phyloP scores from a whole-genome alignment of 495 filamentous ascomycete species.

The Aspergillus coremiiformis region DNA sequence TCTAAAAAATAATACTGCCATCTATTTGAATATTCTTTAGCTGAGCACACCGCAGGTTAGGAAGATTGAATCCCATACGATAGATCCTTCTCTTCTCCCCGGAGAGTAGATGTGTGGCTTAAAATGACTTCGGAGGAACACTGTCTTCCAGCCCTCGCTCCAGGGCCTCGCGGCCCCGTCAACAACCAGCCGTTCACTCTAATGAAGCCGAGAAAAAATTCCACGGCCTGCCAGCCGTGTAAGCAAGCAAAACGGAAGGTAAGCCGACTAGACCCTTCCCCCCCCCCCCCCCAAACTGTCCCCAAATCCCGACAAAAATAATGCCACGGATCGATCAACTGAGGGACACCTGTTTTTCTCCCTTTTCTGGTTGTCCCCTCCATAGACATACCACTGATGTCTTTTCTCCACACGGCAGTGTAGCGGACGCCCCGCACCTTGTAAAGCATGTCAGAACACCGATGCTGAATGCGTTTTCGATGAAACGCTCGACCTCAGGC shows the following conservation, averaged over 20 bases:
- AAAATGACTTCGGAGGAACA: slow-evolving; percentile 23
- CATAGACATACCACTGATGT: not conserved
- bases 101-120: not conserved
- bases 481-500: slow-evolving; percentile 31
- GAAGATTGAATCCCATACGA: not conserved
- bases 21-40: not conserved
- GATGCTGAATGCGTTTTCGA: slow-evolving; percentile 34
- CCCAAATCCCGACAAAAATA: too few relatives aligned
- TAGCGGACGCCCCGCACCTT: slow-evolving; percentile 31
- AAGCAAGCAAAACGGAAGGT: slow-evolving; percentile 41
- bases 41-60: not conserved
- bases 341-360: not conserved
- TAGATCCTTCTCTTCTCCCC: not conserved
- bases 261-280: not conserved
- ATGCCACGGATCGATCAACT: not conserved
- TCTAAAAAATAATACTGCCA: not conserved
- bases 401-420: slow-evolving; percentile 23
- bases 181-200: slow-evolving; percentile 15
- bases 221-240: slow-evolving; percentile 35
- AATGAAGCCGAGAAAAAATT: slow-evolving; percentile 33
- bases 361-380: not conserved
- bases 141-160: slow-evolving; percentile 28
- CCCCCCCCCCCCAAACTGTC: not conserved
- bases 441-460: slow-evolving; percentile 30
- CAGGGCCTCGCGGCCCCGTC: slow-evolving; percentile 22